A percentile compares a stretch with the other conserved stretches of the same genome.
Conservation (phyloP, 352 stramenopile species). For the Phytophthora niederhauseri region DNA sequence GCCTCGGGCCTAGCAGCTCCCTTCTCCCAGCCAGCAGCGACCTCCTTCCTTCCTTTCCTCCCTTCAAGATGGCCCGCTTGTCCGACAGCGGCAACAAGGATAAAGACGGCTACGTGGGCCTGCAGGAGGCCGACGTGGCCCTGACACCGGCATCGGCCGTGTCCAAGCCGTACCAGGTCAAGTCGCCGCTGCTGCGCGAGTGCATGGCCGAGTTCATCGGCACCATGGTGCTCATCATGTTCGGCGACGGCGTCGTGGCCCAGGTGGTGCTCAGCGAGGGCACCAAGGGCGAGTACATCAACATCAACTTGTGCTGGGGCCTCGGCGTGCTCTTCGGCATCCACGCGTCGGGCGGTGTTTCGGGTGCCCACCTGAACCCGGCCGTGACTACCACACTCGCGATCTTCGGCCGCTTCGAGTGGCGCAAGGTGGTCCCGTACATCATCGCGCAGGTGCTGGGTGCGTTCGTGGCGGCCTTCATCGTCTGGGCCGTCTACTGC, state of each 20-base stretch:
- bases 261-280: constrained; percentile 55
- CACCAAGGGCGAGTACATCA: constrained; percentile 58
- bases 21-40: background rate
- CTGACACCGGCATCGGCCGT: constrained; percentile 13
- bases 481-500: constrained; percentile 61
- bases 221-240: constrained; percentile 61
- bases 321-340: constrained; percentile 68
- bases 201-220: constrained; percentile 70
- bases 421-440: constrained; percentile 51
- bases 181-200: constrained; percentile 52
- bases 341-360: constrained; percentile 53
- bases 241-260: constrained; percentile 67
- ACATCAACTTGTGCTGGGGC: constrained; percentile 65
- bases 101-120: constrained; percentile 34
- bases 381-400: constrained; percentile 59
- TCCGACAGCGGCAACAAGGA: constrained; percentile 35
- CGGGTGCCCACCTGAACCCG: constrained; percentile 64
- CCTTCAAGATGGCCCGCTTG: constrained; percentile 21
- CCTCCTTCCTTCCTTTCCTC: background rate
- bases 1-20: constrained; percentile 11
- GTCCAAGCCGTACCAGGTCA: constrained; percentile 39
- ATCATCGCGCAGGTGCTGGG: constrained; percentile 48
- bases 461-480: constrained; percentile 47
- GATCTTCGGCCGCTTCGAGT: constrained; percentile 52
- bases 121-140: constrained; percentile 34